Base-by-base conservation (phyloP, 2,329 filamentous ascomycete species). In the Aspergillus sclerotialis region DNA sequence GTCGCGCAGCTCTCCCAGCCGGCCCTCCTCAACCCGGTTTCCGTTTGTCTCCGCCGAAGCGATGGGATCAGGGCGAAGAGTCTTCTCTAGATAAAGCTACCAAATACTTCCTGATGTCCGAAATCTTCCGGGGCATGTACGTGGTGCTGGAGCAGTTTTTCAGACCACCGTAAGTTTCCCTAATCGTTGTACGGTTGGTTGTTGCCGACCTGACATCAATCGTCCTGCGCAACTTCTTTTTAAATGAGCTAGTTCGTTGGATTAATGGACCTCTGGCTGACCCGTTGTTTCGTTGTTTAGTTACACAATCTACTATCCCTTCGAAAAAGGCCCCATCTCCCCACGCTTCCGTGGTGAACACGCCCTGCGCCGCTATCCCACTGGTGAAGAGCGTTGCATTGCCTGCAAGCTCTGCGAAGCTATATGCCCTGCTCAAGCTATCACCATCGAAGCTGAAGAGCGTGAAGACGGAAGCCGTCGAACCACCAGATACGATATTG, bases 351-450 rank as follows among this genome's bases (percentile, higher is more conserved):
- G 92, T 65, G 92, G 92, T 63, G 92, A 98, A 68, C 92, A 98
- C 70, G 92, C 92, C 49, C 76, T 98, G 45, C 82, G 92, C 65
- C 80, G 92, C 58, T 98, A 98, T 67, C 92, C 92, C 18, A 93
- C 90, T 3, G 92, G 92, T 49, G 92, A 98, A 70, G 92, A 98
- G 73, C 84, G 92, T 53, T 98, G 92, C 74, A 98, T 98, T 67
- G 92, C 92, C 52, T 98, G 92, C 84, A 98, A 98, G 75, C 81
- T 98, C 39, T 98, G 92, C 70, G 92, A 98, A 71, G 92, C 92
- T 53, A 84, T 96, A 60, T 98, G 92, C 76, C 92, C 92, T 27
- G 92, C 92, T 37, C 86, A 94, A 69, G 92, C 92, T 57, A 98
- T 98, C 65, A 98, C 92, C 34, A 98, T 98, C 55, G 92, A 98